phyloP scores from a whole-genome alignment of 2,329 filamentous ascomycete genomes.

The Penicillium corylophilum region DNA sequence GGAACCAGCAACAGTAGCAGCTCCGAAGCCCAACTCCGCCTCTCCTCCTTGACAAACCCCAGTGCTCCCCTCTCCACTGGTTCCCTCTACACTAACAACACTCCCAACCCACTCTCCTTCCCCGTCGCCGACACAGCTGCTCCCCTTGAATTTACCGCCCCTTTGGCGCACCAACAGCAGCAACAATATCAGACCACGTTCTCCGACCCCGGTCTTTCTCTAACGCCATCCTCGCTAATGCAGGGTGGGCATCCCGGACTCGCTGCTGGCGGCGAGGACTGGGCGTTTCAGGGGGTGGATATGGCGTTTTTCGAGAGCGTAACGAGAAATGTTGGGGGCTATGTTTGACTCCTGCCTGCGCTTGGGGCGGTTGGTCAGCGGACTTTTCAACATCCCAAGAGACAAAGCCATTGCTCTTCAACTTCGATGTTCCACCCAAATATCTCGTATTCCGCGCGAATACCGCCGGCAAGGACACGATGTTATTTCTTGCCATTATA shows the following conservation, averaged over 20 bases:
- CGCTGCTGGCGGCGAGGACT: constrained; percentile 7
- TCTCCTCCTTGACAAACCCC: not conserved
- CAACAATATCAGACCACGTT: not conserved
- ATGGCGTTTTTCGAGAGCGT: constrained; percentile 14
- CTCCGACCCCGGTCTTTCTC: not conserved
- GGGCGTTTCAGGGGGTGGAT: constrained; percentile 14
- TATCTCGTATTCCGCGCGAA: not conserved
- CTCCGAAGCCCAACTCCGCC: not conserved
- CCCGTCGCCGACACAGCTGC: too few relatives aligned
- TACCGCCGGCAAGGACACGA: constrained; percentile 15
- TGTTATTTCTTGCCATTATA: constrained; percentile 15
- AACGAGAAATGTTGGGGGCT: constrained; percentile 3
- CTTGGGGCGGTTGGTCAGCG: too few relatives aligned
- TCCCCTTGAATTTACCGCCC: not conserved
- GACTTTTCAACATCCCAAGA: too few relatives aligned
- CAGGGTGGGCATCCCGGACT: constrained; percentile 54
- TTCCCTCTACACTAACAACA: not conserved
- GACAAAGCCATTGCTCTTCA: too few relatives aligned
- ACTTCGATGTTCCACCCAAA: too few relatives aligned
- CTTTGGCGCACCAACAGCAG: not conserved
- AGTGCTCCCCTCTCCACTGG: not conserved
- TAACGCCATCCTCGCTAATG: constrained; percentile 47
- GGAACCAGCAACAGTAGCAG: not conserved
- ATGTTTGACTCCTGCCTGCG: too few relatives aligned
- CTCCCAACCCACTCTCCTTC: not conserved